Evolutionary conservation across 2,329 filamentous ascomycete species (phyloP).

Genomic region (Phoma sp.): DNA sequence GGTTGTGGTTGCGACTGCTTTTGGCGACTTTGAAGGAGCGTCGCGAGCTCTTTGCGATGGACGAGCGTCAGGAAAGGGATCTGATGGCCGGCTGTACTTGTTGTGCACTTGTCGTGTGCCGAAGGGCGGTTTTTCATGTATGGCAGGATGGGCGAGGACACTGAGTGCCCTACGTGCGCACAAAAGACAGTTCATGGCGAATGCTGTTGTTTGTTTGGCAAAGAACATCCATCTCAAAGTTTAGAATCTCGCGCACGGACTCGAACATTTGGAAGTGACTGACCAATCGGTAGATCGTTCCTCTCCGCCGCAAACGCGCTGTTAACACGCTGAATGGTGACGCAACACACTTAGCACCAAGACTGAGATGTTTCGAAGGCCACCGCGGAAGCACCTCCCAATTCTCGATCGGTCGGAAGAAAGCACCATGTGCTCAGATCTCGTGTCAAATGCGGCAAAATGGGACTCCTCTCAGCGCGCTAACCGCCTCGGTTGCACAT

Average conservation of each 20-base stretch:
- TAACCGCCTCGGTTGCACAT: constrained; percentile 42
- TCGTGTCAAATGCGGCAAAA: constrained; percentile 21
- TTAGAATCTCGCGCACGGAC: constrained; percentile 10
- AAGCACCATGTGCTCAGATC: constrained; percentile 9
- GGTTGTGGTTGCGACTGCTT: constrained; percentile 10
- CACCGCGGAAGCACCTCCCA: constrained; percentile 6
- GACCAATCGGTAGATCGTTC: constrained; percentile 14
- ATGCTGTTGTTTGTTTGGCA: neutral
- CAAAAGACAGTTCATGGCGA: constrained; percentile 38
- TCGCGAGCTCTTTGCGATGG: constrained; percentile 2
- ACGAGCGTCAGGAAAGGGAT: constrained; percentile 2
- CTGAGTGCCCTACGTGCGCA: constrained; percentile 33
- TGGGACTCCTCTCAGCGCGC: constrained; percentile 18
- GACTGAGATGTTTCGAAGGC: constrained; percentile 7
- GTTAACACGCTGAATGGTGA: constrained; percentile 10
- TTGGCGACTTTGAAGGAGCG: constrained; percentile 1
- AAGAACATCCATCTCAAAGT: constrained; percentile 3
- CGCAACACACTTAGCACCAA: constrained; percentile 16
- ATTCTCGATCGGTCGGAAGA: constrained; percentile 7
- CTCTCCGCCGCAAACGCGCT: constrained; percentile 6
- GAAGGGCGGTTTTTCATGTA: constrained; percentile 2
- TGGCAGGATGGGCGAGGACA: constrained; percentile 31
- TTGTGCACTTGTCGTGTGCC: constrained; percentile 11
- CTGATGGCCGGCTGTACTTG: constrained; percentile 3
- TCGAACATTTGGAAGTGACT: neutral